Percentiles rank a stretch among this genome's conserved stretches.
These are phyloP conservation scores for Entophlyctis luteolus DNA, from an alignment of 192 early-diverging fungal genomes.

Conservation along the genomic window DNA sequence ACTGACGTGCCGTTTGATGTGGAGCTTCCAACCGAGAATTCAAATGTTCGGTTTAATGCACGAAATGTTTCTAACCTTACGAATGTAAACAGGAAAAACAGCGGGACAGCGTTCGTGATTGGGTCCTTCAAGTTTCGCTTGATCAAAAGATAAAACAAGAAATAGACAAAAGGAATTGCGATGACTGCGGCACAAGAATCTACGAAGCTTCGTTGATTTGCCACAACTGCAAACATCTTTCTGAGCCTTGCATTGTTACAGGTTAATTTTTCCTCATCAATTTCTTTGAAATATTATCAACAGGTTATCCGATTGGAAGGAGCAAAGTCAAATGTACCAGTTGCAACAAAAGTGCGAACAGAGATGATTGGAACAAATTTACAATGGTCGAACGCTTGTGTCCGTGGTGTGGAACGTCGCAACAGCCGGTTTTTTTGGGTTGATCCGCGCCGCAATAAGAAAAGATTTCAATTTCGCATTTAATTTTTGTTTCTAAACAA, in stretches of 20 bases:
- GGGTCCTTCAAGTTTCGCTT: slow-evolving; percentile 62
- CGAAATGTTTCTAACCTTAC: background rate
- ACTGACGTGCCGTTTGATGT: slow-evolving; percentile 61
- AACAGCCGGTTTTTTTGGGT: slow-evolving; percentile 40
- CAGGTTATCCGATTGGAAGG: slow-evolving; percentile 55
- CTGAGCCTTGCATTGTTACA: slow-evolving; percentile 58
- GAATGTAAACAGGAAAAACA: slow-evolving; percentile 38
- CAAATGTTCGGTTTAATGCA: slow-evolving; percentile 16
- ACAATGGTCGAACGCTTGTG: slow-evolving; percentile 54
- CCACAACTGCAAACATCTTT: slow-evolving; percentile 39
- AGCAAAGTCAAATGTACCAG: slow-evolving; percentile 48
- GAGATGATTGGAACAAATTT: slow-evolving; percentile 66
- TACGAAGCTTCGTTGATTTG: slow-evolving; percentile 53
- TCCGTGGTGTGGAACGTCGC: slow-evolving; percentile 52
- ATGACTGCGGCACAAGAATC: slow-evolving; percentile 50
- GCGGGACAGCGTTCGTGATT: slow-evolving; percentile 60
- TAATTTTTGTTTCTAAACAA: background rate
- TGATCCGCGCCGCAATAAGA: too few relatives aligned
- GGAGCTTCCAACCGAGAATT: slow-evolving; percentile 44
- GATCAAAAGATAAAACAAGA: slow-evolving; percentile 60
- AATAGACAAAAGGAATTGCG: slow-evolving; percentile 54
- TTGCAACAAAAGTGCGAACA: slow-evolving; percentile 54
- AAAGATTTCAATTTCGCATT: background rate
- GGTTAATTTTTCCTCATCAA: slow-evolving; percentile 30
- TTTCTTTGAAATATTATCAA: background rate